A percentile compares a stretch with the other conserved stretches of the same genome.
phyloP scores from a whole-genome alignment of 306 rosid genomes.

The Argentina anserina region DNA sequence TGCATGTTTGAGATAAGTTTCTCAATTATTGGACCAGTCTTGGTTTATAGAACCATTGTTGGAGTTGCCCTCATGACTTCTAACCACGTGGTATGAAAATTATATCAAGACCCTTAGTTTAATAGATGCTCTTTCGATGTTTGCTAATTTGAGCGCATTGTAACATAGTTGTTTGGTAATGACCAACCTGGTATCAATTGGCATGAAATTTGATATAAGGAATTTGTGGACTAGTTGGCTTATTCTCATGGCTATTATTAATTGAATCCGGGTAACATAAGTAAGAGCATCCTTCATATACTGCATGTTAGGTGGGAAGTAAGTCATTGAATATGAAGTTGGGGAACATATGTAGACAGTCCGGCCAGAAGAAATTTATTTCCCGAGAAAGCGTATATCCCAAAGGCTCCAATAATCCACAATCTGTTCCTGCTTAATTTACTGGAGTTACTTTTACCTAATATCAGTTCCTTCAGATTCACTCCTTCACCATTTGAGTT shows the following conservation, averaged over 20 bases:
- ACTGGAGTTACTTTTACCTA: too few relatives aligned
- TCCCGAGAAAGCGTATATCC: slow-evolving; percentile 1
- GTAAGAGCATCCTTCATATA: background rate
- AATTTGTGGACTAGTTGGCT: background rate
- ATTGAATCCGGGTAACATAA: background rate
- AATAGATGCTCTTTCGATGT: background rate
- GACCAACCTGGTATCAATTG: slow-evolving; percentile 1
- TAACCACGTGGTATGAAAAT: background rate
- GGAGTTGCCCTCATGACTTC: background rate
- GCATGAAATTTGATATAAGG: background rate
- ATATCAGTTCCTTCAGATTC: background rate
- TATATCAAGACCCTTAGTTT: background rate
- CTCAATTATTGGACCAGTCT: too few relatives aligned
- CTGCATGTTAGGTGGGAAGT: background rate
- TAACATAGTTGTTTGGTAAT: background rate
- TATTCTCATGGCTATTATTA: slow-evolving; percentile 9
- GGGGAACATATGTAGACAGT: background rate
- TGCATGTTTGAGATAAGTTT: too few relatives aligned
- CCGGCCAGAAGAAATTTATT: background rate
- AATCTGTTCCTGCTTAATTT: background rate
- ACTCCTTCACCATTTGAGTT: background rate
- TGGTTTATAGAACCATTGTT: too few relatives aligned
- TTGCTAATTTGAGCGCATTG: background rate
- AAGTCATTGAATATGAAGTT: background rate
- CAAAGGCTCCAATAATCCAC: background rate